Conservation (phyloP, 139 green algal species). For the Pleodorina starrii region DNA sequence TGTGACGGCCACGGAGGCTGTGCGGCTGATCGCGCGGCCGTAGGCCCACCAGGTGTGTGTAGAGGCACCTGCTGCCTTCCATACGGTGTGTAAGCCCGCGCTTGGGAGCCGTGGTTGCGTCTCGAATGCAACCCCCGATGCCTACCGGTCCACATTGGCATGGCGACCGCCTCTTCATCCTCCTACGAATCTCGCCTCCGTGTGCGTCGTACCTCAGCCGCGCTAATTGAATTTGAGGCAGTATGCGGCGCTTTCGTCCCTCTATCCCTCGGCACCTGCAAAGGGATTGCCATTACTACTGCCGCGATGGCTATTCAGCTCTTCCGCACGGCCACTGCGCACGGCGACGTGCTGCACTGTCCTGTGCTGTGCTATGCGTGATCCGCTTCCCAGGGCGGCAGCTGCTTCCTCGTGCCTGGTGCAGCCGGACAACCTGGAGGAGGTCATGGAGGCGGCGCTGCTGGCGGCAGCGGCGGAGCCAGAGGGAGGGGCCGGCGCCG, state of each 20-base stretch:
- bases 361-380: background rate
- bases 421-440: background rate
- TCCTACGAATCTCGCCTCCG: background rate
- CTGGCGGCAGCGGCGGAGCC: background rate
- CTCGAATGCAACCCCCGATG: background rate
- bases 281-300: background rate
- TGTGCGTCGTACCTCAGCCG: background rate
- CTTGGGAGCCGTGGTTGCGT: background rate
- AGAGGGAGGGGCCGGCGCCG: background rate
- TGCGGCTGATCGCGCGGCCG: no score
- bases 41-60: no score
- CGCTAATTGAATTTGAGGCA: background rate
- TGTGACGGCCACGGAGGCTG: no score
- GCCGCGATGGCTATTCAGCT: background rate
- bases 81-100: no score
- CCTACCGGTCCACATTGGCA: background rate
- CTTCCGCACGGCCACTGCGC: background rate
- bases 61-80: no score
- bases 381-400: background rate
- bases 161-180: background rate
- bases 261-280: background rate
- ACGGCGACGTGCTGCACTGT: background rate
- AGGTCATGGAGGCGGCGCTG: background rate
- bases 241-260: background rate
- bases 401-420: background rate